Base-by-base conservation (phyloP, 768 basidiomycete genomes). In the Mycena albidolilacea region DNA sequence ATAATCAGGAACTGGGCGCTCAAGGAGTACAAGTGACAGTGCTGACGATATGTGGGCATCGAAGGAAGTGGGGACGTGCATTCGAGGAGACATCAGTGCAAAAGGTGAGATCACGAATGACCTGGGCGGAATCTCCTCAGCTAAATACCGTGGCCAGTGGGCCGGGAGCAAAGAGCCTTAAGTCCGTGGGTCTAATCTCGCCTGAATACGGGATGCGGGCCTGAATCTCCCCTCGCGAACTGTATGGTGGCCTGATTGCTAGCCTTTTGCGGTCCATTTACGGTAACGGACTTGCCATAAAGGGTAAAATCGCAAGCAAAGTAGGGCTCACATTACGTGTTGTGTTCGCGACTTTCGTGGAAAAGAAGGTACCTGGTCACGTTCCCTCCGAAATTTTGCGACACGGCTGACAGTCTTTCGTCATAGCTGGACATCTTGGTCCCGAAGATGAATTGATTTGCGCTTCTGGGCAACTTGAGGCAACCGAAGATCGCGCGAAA, bases 41-140 rank as follows among this genome's bases (percentile, higher is more conserved):
- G 48, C 39, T 19, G 35, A 55, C 65, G 23, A 14, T 44, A 58
- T 58, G n/a, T 44, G 65, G 10, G 39, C 54, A 67, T 67, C 55
- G 65, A 67, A 67, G 65, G 21, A 21, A 15, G 54, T 58, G 23
- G 65, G 66, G 11, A 8, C 59, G 57, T 57, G 54, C 66, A 59
- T 1, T 59, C 55, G 55, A 67, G 41, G 66, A 43, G 66, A 67
- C 57, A 59, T 67, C 30, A 43, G 37, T 59, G 37, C 52, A 17
- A 14, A 54, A 54, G 23, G 52, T 54, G 11, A 9, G 21, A 5
- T 23, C 52, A 8, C 52, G 23, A 54, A 54, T 9, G 14, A 11
- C 11, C 23, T 54, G 5, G 21, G 11, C 12, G 21, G 46, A 48
- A 15, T 1, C 12, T 48, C 46, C 46, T 7, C 6, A 12, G n/a